These are phyloP conservation scores for Saturnispora zaruensis DNA, from an alignment of 805 yeast genomes.

Conservation along the genomic window DNA sequence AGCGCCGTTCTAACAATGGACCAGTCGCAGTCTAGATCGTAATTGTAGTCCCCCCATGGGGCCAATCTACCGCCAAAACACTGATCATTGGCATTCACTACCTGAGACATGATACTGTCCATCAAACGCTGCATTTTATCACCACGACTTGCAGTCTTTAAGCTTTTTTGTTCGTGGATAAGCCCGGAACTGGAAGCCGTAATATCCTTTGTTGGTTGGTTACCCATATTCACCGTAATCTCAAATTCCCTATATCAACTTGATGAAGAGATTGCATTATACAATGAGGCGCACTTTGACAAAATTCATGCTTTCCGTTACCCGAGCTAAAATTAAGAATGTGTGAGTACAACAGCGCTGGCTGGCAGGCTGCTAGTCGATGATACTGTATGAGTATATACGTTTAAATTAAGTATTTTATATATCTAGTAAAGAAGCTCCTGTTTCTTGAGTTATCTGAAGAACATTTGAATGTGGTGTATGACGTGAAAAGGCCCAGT, in stretches of 20 bases:
- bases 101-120: constrained; percentile 49
- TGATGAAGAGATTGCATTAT: neutral
- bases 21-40: constrained; percentile 65
- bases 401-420: neutral
- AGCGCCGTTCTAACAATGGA: constrained; percentile 66
- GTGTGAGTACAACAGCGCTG: too few species aligned
- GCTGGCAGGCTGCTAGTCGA: too few species aligned
- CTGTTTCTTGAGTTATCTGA: neutral
- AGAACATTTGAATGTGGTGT: too few species aligned
- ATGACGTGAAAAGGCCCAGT: too few species aligned
- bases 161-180: neutral
- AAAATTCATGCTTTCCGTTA: neutral
- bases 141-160: neutral
- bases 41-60: constrained; percentile 81
- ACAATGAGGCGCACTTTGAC: neutral
- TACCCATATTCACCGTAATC: neutral
- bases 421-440: neutral
- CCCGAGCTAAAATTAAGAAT: neutral
- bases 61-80: constrained; percentile 95
- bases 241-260: neutral
- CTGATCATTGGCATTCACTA: constrained; percentile 54
- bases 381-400: too few species aligned
- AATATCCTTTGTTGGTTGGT: constrained; percentile 1
- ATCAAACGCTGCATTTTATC: constrained; percentile 36
- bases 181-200: constrained; percentile 1